Conservation (phyloP, 2,329 filamentous ascomycete genomes). For the Botrytis galanthina region DNA sequence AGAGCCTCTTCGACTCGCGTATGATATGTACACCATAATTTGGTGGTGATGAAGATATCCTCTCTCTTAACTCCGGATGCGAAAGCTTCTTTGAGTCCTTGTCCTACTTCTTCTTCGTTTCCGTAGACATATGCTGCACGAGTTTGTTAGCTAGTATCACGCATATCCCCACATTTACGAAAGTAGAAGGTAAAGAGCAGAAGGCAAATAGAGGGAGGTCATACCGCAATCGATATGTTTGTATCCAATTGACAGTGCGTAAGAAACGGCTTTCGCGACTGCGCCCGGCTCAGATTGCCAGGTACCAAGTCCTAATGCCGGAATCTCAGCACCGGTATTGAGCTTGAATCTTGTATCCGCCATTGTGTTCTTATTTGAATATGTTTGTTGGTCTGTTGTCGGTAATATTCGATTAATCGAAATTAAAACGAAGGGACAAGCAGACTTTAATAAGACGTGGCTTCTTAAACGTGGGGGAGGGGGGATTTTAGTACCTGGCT, state of each 20-base stretch:
- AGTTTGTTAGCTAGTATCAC: slow-evolving; percentile 26
- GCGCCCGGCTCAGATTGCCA: slow-evolving; percentile 46
- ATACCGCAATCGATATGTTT: slow-evolving; percentile 48
- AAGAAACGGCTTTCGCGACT: slow-evolving; percentile 40
- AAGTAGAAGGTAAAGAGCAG: neutral
- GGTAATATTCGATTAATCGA: neutral
- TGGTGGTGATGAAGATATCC: slow-evolving; percentile 65
- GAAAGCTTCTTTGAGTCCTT: slow-evolving; percentile 69
- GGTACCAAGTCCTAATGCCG: slow-evolving; percentile 45
- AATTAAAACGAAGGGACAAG: neutral
- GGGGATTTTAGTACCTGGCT: neutral
- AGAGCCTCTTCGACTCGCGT: slow-evolving; percentile 66
- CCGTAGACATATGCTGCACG: slow-evolving; percentile 67
- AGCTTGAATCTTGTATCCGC: slow-evolving; percentile 34
- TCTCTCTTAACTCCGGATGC: slow-evolving; percentile 62
- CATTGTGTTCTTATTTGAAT: slow-evolving; percentile 3
- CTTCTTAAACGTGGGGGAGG: slow-evolving; percentile 6
- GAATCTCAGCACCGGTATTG: slow-evolving; percentile 39
- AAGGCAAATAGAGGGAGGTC: neutral
- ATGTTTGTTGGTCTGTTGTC: neutral
- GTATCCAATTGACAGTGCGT: slow-evolving; percentile 49
- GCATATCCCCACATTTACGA: slow-evolving; percentile 39
- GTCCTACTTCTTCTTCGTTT: slow-evolving; percentile 81
- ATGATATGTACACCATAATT: slow-evolving; percentile 73
- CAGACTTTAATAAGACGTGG: slow-evolving; percentile 1